Base-by-base conservation (phyloP, 2,329 filamentous ascomycete species). In the Penicillium expansum region DNA sequence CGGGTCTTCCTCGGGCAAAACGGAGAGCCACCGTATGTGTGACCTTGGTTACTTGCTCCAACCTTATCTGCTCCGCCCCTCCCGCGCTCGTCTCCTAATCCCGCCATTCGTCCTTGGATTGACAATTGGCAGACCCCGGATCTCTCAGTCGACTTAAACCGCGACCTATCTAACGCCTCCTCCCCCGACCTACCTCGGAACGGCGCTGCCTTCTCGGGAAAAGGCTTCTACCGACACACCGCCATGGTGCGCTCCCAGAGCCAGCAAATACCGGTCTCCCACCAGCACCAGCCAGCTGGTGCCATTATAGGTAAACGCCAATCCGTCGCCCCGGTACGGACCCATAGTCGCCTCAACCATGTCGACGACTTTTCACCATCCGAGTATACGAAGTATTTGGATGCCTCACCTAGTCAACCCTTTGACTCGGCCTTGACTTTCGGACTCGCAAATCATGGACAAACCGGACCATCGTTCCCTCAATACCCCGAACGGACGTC, bases 21-120 rank as follows among this genome's bases (percentile, higher is more conserved):
- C 74, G 75, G 70, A 74, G 74, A 73, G 75, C 74, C 70, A 76
- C 71, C 73, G 75, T 77, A 77, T 68, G 75, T 67, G 59, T 76
- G 66, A 70, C 70, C 70, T 71, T 71, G 67, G 72, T 72, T 69
- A 67, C 70, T 71, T 74, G 66, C 67, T 73, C 65, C 65, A 67
- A 62, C 62, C 62, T 67, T 59, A 60, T 59, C 60, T 61, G 56
- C 58, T 62, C 55, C 62, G 55, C 52, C 58, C 67, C 61, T 59
- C 62, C 55, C 52, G 60, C 63, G 63, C 65, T 66, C 57, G 64
- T 59, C 60, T 65, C 59, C 58, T 61, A 51, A 65, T 57, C 58
- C 62, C 64, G 64, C 67, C 67, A 64, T 41, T 37, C 42, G 54
- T 44, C 67, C 68, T 64, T 71, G 72, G 73, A 74, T 76, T 76